Base-by-base conservation (phyloP, 2,329 filamentous ascomycete genomes). In the Pseudogymnoascus sp. region DNA sequence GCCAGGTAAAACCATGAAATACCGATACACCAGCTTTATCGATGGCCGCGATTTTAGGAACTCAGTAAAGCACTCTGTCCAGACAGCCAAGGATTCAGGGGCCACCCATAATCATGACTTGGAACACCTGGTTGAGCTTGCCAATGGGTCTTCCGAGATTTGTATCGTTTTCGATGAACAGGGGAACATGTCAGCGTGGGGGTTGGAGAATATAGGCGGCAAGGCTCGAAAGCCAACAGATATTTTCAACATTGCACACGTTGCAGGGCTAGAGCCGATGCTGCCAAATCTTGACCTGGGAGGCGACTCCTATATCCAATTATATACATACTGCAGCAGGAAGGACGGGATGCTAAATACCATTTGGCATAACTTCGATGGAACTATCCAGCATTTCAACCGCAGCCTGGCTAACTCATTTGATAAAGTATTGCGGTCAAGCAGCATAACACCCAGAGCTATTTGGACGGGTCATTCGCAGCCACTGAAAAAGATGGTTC, bases 161-260 rank as follows among this genome's bases (percentile, higher is more conserved):
- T 94, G 91, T 66, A 80, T 97, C 22, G 85, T 93, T 7, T 78
- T 96, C 57, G 91, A 97, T 73, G 86, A 87, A n/a, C 78, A 81
- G 57, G 93, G 93, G 1, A 86, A 87, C 65, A 90, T 97, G 88
- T 91, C 90, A 39, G 91, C 90, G 0, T 97, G 93, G 90, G 93
- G 91, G 0, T 76, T 99, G 61, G 92, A 97, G 72, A 92, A 93
- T 69, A 82, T 96, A 18, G 87, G 88, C 35, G 86, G 83, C 67
- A 90, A 87, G 69, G 77, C 80, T 32, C 84, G 83, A 66, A 83
- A 83, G 62, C 79, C 81, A 3, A 79, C 84, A 28, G 85, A 86
- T 64, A 83, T 93, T n/a, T 95, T 94, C 76, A 94, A 91, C 69
- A 86, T 97, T 66, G 85, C 90, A 1, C 89, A 95, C 69, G 82